Percentiles rank a stretch among this genome's conserved stretches.
Evolutionary conservation across 306 rosid genomes (phyloP).

Genomic region (barrel medic (Medicago truncatula)): DNA sequence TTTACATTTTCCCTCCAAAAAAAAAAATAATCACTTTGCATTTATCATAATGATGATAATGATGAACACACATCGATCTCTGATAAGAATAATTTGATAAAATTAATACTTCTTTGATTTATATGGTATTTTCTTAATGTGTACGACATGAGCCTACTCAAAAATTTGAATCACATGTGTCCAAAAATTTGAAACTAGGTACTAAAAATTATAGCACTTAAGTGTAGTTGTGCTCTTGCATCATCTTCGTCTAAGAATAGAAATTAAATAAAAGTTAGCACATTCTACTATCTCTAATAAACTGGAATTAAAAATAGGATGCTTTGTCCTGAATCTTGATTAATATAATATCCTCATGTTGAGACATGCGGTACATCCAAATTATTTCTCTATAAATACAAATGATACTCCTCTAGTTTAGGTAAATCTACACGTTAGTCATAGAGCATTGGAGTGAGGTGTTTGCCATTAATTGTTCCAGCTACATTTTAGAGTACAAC

Average conservation of each 20-base stretch:
- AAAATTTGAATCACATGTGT: conserved; percentile 31
- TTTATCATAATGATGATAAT: too few relatives aligned
- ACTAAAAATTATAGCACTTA: conserved; percentile 31
- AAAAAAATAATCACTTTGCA: too few relatives aligned
- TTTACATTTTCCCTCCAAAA: too few relatives aligned
- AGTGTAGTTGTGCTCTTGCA: conserved; percentile 33
- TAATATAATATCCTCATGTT: conserved; percentile 35
- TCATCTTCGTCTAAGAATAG: conserved; percentile 26
- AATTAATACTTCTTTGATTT: too few relatives aligned
- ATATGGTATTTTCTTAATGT: too few relatives aligned
- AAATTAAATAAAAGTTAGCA: conserved; percentile 33
- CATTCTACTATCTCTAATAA: neutral
- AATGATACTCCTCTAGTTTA: neutral
- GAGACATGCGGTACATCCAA: neutral
- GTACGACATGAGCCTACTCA: neutral
- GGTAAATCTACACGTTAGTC: neutral
- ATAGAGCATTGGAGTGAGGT: neutral
- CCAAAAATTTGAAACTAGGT: too few relatives aligned
- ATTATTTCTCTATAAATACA: conserved; percentile 48
- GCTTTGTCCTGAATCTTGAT: conserved; percentile 16
- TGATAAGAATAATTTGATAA: too few relatives aligned
- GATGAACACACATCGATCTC: too few relatives aligned
- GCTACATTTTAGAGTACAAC: neutral
- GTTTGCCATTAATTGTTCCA: conserved; percentile 23
- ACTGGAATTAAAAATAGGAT: neutral